Conservation (phyloP, 176 grass and related monocot species). For the Zea luxurians region DNA sequence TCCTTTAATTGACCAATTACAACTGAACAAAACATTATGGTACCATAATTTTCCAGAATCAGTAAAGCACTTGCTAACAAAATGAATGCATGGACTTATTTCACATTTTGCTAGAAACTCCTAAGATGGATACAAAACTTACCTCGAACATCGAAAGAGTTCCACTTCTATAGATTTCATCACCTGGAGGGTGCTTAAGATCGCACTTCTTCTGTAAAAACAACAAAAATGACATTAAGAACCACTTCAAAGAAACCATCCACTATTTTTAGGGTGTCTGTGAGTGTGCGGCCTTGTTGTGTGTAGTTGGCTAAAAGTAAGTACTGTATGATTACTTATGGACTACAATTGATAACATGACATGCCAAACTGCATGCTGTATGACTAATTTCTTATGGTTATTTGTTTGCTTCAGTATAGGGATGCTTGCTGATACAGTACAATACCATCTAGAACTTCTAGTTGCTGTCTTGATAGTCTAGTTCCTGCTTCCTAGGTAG, state of each 20-base stretch:
- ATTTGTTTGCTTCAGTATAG: not conserved
- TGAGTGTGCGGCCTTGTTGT: not conserved
- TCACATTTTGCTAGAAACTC: constrained; percentile 13
- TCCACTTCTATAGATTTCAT: constrained; percentile 99
- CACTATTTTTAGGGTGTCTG: not conserved
- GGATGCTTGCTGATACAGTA: not conserved
- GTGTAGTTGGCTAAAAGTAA: not conserved
- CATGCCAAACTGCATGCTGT: not conserved
- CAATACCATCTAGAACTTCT: not conserved
- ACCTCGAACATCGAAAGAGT: constrained; percentile 98
- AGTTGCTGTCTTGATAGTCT: not conserved
- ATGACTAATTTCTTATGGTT: not conserved
- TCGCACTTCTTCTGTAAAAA: constrained; percentile 85
- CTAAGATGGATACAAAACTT: constrained; percentile 30
- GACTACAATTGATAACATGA: not conserved
- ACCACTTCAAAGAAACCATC: not conserved
- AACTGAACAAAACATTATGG: not conserved
- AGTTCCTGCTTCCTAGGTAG: not conserved
- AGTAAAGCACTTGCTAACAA: constrained; percentile 14
- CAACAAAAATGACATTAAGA: constrained; percentile 39
- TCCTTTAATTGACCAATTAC: not conserved
- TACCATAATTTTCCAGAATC: not conserved
- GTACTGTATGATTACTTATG: not conserved
- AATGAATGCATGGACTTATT: not conserved
- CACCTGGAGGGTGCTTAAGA: constrained; percentile 95